Conservation (phyloP, 2,329 filamentous ascomycete genomes). For the Alternaria tenuissima region DNA sequence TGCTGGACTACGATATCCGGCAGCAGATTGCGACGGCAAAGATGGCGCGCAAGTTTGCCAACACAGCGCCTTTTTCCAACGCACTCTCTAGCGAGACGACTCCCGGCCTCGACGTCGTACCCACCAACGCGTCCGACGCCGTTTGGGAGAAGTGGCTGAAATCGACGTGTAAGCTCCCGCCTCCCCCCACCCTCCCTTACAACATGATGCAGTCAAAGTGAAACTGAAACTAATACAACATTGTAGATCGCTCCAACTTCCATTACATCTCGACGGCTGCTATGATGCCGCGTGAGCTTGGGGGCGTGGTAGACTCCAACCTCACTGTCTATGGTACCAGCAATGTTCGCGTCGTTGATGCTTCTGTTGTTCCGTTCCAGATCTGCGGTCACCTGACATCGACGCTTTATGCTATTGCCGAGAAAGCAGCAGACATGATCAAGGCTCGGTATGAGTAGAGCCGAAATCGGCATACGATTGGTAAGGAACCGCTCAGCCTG, state of each 20-base stretch:
- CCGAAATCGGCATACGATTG: not conserved
- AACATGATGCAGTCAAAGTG: not conserved
- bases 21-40: not conserved
- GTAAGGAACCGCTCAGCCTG: not conserved
- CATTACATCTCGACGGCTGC: conserved; percentile 1
- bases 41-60: not conserved
- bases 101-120: not conserved
- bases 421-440: conserved; percentile 4
- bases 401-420: conserved; percentile 4
- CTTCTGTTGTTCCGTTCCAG: conserved; percentile 1
- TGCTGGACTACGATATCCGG: conserved; percentile 2
- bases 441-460: not conserved
- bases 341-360: conserved; percentile 5
- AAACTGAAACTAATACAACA: not conserved
- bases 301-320: not conserved
- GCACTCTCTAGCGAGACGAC: not conserved
- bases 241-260: conserved; percentile 2
- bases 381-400: conserved; percentile 1
- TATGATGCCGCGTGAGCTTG: conserved; percentile 2
- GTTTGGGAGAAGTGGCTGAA: not conserved
- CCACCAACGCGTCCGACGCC: not conserved
- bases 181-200: not conserved
- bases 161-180: conserved; percentile 1
- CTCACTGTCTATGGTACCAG: conserved; percentile 3
- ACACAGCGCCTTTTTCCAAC: not conserved